phyloP scores from a whole-genome alignment of 1,284 basidiomycete species.

The Ceratobasidium sp. region DNA sequence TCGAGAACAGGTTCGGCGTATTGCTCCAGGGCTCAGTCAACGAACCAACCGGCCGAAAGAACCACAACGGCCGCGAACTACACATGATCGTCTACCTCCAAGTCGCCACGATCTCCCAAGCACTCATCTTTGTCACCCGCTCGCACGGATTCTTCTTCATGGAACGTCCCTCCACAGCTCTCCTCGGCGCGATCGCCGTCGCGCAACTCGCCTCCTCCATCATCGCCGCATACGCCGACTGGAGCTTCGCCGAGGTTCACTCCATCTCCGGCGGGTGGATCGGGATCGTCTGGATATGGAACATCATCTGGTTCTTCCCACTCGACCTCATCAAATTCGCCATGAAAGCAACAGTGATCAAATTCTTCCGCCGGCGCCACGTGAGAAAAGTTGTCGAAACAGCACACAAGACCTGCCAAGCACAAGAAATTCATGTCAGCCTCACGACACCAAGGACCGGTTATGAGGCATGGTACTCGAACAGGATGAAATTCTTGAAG shows the following conservation, averaged over 20 bases:
- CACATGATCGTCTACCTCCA: slow-evolving; percentile 88
- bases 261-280: slow-evolving; percentile 92
- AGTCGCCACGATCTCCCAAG: slow-evolving; percentile 98
- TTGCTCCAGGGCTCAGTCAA: slow-evolving; percentile 60
- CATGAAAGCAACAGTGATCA: slow-evolving; percentile 94
- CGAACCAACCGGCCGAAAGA: slow-evolving; percentile 62
- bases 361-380: slow-evolving; percentile 77
- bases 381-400: slow-evolving; percentile 59
- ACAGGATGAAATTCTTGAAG: slow-evolving; percentile 89
- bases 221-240: slow-evolving; percentile 92
- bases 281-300: slow-evolving; percentile 97
- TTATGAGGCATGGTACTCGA: slow-evolving; percentile 93
- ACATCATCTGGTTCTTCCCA: slow-evolving; percentile 94
- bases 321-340: slow-evolving; percentile 96
- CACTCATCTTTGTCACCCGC: slow-evolving; percentile 96
- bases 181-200: slow-evolving; percentile 89
- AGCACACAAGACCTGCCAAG: slow-evolving; percentile 60
- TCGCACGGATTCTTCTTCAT: slow-evolving; percentile 98
- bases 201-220: slow-evolving; percentile 95
- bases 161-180: slow-evolving; percentile 92
- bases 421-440: slow-evolving; percentile 82
- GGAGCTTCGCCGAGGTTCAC: slow-evolving; percentile 86
- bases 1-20: slow-evolving; percentile 88
- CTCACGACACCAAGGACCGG: slow-evolving; percentile 87
- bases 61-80: slow-evolving; percentile 75